A percentile compares a stretch with the other conserved stretches of the same genome.
These are phyloP conservation scores for Phyllachora maydis DNA, from an alignment of 2,329 filamentous ascomycete genomes.

Conservation along the genomic window DNA sequence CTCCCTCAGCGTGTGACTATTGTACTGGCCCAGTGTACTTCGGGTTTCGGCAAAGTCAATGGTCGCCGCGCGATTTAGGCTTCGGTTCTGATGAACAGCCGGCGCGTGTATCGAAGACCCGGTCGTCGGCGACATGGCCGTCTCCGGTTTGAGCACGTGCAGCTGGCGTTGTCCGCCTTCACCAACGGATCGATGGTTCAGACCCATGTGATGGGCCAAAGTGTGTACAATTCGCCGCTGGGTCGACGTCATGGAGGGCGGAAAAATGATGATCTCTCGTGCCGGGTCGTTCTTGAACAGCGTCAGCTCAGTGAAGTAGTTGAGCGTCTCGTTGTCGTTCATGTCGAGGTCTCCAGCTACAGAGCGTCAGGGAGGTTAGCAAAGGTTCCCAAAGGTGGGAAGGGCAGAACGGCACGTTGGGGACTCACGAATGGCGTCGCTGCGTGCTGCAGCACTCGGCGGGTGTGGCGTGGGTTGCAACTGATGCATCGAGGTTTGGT, in stretches of 20 bases:
- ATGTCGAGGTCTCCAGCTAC: constrained; percentile 44
- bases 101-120: constrained; percentile 31
- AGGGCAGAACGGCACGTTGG: no score
- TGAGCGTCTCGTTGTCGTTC: constrained; percentile 73
- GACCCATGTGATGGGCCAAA: constrained; percentile 81
- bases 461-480: no score
- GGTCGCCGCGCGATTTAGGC: constrained; percentile 83
- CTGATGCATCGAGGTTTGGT: constrained; percentile 76
- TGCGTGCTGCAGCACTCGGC: no score
- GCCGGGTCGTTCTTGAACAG: constrained; percentile 56
- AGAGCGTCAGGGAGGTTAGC: constrained; percentile 4
- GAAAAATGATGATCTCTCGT: constrained; percentile 70
- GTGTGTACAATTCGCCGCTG: constrained; percentile 86
- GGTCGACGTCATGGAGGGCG: constrained; percentile 56
- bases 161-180: constrained; percentile 76
- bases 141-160: constrained; percentile 54
- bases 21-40: constrained; percentile 44
- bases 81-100: constrained; percentile 60
- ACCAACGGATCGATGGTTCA: constrained; percentile 80
- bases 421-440: no score
- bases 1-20: constrained; percentile 53
- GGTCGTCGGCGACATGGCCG: constrained; percentile 16
- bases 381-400: no score
- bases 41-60: constrained; percentile 77
- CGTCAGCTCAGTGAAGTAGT: constrained; percentile 77